Evolutionary conservation across 129 eudicot species (phyloP).

Genomic region (Tanacetum coccineum): DNA sequence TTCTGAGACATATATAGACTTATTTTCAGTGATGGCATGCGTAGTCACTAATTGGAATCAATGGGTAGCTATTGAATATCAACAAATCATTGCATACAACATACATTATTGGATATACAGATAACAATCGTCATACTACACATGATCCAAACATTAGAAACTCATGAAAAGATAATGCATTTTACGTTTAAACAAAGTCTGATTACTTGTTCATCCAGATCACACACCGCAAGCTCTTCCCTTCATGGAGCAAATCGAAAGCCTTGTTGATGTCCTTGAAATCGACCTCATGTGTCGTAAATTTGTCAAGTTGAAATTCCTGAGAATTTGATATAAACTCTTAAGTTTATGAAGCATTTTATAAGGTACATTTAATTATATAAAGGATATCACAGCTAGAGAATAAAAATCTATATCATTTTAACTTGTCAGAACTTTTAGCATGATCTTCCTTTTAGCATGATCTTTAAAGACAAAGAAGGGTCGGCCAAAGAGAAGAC

Average conservation of each 20-base stretch:
- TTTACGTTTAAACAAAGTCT: neutral
- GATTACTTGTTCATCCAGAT: slow-evolving; percentile 65
- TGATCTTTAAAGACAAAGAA: slow-evolving; percentile 7
- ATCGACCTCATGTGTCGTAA: slow-evolving; percentile 69
- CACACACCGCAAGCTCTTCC: slow-evolving; percentile 66
- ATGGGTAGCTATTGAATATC: too few species aligned
- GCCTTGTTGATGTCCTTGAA: slow-evolving; percentile 74
- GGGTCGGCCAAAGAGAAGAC: neutral
- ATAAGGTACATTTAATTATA: neutral
- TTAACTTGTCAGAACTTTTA: too few species aligned
- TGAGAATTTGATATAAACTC: too few species aligned
- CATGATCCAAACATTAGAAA: too few species aligned
- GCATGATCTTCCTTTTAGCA: too few species aligned
- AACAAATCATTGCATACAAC: too few species aligned
- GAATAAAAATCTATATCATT: neutral
- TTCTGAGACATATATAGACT: too few species aligned
- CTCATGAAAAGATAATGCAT: neutral
- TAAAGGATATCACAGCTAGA: neutral
- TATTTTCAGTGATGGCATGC: too few species aligned
- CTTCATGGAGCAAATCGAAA: slow-evolving; percentile 55
- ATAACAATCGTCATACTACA: too few species aligned
- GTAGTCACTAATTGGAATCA: too few species aligned
- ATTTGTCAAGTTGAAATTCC: slow-evolving; percentile 42
- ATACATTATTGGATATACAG: too few species aligned
- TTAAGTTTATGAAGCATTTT: neutral